A percentile compares a stretch with the other conserved stretches of the same genome.
phyloP scores from a whole-genome alignment of 805 yeast species.

The Myxozyma neotropica region DNA sequence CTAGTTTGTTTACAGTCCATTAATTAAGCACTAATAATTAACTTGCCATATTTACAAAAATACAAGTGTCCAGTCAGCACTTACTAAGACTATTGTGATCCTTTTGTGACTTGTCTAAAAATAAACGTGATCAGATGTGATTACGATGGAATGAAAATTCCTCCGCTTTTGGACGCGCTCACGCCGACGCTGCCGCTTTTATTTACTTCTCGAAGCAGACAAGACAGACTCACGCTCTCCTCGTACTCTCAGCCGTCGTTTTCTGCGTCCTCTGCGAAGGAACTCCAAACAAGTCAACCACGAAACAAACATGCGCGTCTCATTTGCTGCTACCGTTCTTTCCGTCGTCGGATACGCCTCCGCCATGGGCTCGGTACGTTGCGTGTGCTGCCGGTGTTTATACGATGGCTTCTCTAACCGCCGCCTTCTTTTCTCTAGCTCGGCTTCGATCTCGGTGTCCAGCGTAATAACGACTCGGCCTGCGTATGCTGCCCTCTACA shows the following conservation, averaged over 20 bases:
- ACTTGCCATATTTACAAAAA: too few relatives aligned
- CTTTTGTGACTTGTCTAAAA: conserved; percentile 1
- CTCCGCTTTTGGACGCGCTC: conserved; percentile 9
- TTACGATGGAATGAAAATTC: conserved; percentile 4
- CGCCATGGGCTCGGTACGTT: conserved; percentile 56
- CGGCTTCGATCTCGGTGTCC: conserved; percentile 86
- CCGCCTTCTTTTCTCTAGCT: conserved; percentile 48
- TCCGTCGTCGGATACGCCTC: conserved; percentile 51
- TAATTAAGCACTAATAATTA: too few relatives aligned
- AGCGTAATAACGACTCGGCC: conserved; percentile 50
- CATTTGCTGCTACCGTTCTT: conserved; percentile 50
- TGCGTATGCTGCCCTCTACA: conserved; percentile 26
- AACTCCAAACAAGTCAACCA: too few relatives aligned
- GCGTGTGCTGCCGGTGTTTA: not conserved
- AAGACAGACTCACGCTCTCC: too few relatives aligned
- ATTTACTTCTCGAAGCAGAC: not conserved
- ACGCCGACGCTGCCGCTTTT: conserved; percentile 9
- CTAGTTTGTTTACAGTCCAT: not conserved
- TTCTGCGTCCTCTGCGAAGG: not conserved
- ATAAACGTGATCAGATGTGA: conserved; percentile 2
- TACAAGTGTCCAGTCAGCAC: too few relatives aligned
- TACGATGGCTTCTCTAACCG: conserved; percentile 1
- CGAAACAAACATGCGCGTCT: conserved; percentile 44
- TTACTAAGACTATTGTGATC: too few relatives aligned
- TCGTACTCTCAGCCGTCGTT: too few relatives aligned